Percentiles rank a stretch among this genome's conserved stretches.
phyloP scores from a whole-genome alignment of 805 yeast genomes.

The Yarrowia keelungensis region DNA sequence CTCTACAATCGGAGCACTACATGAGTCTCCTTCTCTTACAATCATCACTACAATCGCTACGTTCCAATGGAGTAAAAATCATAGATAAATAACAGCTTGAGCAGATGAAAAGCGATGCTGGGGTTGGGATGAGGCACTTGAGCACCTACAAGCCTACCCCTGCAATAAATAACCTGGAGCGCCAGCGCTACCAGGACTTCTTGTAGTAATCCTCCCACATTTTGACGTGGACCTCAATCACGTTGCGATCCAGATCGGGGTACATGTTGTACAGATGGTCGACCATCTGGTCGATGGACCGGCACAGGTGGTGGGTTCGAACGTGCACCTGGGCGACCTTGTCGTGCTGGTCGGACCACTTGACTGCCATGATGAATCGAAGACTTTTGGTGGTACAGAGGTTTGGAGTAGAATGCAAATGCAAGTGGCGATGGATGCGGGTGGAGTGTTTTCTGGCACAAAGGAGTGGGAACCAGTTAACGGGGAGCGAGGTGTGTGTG shows the following conservation, averaged over 20 bases:
- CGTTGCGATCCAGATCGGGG: constrained; percentile 31
- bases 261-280: constrained; percentile 36
- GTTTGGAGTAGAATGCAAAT: not conserved
- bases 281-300: constrained; percentile 34
- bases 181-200: constrained; percentile 31
- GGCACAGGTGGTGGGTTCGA: constrained; percentile 31
- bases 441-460: not conserved
- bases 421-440: not conserved
- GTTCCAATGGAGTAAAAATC: too few relatives aligned
- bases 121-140: too few relatives aligned
- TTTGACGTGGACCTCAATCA: constrained; percentile 29
- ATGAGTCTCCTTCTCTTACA: too few relatives aligned
- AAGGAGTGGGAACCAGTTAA: constrained; percentile 26
- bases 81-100: constrained; percentile 1
- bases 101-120: too few relatives aligned
- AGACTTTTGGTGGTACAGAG: too few relatives aligned
- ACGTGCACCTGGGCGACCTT: constrained; percentile 35
- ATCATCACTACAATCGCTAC: too few relatives aligned
- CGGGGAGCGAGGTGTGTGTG: not conserved
- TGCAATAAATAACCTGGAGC: constrained; percentile 11
- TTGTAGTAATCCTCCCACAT: constrained; percentile 36
- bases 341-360: constrained; percentile 37
- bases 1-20: too few relatives aligned
- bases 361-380: constrained; percentile 8
- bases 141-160: too few relatives aligned